phyloP scores from a whole-genome alignment of 495 filamentous ascomycete genomes.

The Hyaloscypha finlandica region DNA sequence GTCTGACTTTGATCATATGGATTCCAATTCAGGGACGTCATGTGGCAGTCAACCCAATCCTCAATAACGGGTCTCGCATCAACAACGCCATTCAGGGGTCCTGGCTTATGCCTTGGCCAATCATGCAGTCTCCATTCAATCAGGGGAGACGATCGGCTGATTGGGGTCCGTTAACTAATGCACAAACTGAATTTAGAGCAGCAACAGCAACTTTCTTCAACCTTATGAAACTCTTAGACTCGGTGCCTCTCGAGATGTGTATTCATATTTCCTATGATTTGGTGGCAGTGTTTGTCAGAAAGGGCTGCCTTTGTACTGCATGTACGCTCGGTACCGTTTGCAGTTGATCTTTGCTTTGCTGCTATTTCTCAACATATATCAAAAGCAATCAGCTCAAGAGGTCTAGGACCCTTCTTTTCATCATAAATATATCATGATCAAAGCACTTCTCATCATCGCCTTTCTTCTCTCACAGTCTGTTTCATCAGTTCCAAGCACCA shows the following conservation, averaged over 20 bases:
- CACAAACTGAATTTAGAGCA: neutral
- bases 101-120: neutral
- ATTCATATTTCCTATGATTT: neutral
- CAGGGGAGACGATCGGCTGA: neutral
- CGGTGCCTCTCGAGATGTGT: neutral
- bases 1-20: too few species aligned
- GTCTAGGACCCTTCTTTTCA: too few species aligned
- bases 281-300: neutral
- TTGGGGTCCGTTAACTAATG: too few species aligned
- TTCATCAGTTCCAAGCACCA: neutral
- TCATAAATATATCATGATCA: neutral
- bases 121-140: neutral
- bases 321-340: too few species aligned
- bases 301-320: too few species aligned
- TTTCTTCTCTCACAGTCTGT: neutral
- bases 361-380: too few species aligned
- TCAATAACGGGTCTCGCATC: neutral
- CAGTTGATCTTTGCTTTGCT: too few species aligned
- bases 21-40: too few species aligned
- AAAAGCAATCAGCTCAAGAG: too few species aligned
- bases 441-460: neutral
- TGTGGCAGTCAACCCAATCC: neutral
- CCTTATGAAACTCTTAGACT: neutral
- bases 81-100: conserved; percentile 6
- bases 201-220: neutral